Percentiles rank a stretch among this genome's conserved stretches.
Evolutionary conservation across 129 eudicot species (phyloP).

Genomic region (Artemisia argyi): DNA sequence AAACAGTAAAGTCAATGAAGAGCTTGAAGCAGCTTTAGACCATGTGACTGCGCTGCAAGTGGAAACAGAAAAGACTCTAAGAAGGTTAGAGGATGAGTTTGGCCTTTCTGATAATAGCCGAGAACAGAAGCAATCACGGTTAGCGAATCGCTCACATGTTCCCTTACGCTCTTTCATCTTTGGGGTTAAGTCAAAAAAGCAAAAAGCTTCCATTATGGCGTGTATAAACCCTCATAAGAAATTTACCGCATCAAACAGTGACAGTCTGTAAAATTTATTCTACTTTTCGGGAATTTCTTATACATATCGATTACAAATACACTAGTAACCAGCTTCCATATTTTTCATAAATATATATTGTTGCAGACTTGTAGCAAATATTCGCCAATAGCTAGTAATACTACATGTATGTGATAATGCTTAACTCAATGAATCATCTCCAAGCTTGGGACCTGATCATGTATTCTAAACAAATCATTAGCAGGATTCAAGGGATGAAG

Average conservation of each 20-base stretch:
- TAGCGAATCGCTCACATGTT: constrained; percentile 39
- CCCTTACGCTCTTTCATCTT: constrained; percentile 84
- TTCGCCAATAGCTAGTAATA: no score
- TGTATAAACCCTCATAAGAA: constrained; percentile 56
- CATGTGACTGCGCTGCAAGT: constrained; percentile 47
- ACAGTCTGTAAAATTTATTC: constrained; percentile 13
- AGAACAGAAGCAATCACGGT: constrained; percentile 34
- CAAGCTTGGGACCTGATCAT: no score
- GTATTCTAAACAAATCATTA: no score
- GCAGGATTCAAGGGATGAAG: no score
- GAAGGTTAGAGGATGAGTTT: constrained; percentile 54
- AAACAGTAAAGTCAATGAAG: constrained; percentile 73
- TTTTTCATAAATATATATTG: not conserved
- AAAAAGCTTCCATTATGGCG: constrained; percentile 67
- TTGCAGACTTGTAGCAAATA: no score
- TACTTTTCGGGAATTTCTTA: not conserved
- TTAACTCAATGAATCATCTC: no score
- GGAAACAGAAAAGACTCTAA: constrained; percentile 52
- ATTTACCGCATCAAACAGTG: constrained; percentile 23
- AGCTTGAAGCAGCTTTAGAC: constrained; percentile 73
- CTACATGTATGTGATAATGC: no score
- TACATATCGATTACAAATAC: not conserved
- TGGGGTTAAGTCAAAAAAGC: constrained; percentile 62
- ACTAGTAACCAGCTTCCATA: not conserved
- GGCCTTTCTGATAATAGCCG: constrained; percentile 25